Conservation (phyloP, 108 stramenopile genomes). For the Nitzschia palea region DNA sequence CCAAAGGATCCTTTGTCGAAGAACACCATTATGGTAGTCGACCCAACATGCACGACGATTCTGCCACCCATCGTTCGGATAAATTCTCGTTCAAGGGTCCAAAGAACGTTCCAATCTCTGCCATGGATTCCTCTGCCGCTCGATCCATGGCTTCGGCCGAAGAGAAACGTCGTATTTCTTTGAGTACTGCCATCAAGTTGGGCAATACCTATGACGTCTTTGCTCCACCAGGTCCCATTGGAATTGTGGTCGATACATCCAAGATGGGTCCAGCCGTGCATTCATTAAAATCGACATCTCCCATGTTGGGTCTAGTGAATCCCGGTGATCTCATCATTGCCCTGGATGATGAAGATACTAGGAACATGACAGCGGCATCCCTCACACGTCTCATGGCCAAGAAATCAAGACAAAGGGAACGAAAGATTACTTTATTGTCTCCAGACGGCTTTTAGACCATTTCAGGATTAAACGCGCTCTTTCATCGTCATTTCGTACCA, state of each 20-base stretch:
- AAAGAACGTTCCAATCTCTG: not conserved
- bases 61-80: not conserved
- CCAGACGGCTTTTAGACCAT: constrained; percentile 13
- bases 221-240: constrained; percentile 80
- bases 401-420: constrained; percentile 56
- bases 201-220: constrained; percentile 60
- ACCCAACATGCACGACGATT: not conserved
- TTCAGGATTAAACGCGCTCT: too few species aligned
- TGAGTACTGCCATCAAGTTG: constrained; percentile 2
- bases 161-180: not conserved
- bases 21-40: constrained; percentile 2
- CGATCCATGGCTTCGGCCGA: not conserved
- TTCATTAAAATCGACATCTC: constrained; percentile 71
- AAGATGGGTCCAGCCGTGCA: constrained; percentile 77
- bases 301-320: constrained; percentile 71
- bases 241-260: constrained; percentile 83
- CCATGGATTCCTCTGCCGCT: not conserved
- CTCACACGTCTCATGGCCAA: constrained; percentile 83
- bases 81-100: not conserved
- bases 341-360: constrained; percentile 76
- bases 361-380: constrained; percentile 75
- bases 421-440: constrained; percentile 71
- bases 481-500: too few species aligned
- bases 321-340: constrained; percentile 82
- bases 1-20: not conserved